phyloP scores from a whole-genome alignment of 805 yeast species.

The Wickerhamiella lipophila region DNA sequence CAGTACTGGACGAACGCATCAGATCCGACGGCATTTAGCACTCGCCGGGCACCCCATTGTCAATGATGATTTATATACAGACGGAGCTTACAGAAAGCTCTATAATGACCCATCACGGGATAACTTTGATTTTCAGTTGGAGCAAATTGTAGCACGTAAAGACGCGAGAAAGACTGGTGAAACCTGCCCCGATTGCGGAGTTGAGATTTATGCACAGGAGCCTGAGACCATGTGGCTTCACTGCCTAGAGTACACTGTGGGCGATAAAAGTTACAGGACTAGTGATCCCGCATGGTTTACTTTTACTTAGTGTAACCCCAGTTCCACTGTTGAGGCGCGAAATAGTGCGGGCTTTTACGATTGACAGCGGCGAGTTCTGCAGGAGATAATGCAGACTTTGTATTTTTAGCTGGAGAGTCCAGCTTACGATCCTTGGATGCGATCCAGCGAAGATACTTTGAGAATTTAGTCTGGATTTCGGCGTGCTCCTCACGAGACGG shows the following conservation, averaged over 20 bases:
- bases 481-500: background rate
- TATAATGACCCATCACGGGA: slow-evolving; percentile 13
- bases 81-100: slow-evolving; percentile 14
- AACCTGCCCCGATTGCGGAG: slow-evolving; percentile 20
- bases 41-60: slow-evolving; percentile 74
- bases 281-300: background rate
- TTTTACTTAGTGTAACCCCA: slow-evolving; percentile 1
- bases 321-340: background rate
- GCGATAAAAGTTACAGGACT: slow-evolving; percentile 4
- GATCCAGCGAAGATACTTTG: background rate
- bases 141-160: slow-evolving; percentile 11
- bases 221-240: slow-evolving; percentile 18
- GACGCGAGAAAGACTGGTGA: slow-evolving; percentile 16
- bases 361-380: background rate
- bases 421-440: background rate
- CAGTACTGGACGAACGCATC: slow-evolving; percentile 86
- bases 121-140: slow-evolving; percentile 13
- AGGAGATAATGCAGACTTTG: background rate
- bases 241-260: slow-evolving; percentile 18
- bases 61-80: slow-evolving; percentile 75
- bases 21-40: slow-evolving; percentile 83
- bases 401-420: background rate
- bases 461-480: background rate
- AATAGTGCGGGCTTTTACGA: background rate
- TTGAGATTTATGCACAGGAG: slow-evolving; percentile 12